These are phyloP conservation scores for Volutella citrinella DNA, from an alignment of 2,329 filamentous ascomycete genomes.

Conservation along the genomic window DNA sequence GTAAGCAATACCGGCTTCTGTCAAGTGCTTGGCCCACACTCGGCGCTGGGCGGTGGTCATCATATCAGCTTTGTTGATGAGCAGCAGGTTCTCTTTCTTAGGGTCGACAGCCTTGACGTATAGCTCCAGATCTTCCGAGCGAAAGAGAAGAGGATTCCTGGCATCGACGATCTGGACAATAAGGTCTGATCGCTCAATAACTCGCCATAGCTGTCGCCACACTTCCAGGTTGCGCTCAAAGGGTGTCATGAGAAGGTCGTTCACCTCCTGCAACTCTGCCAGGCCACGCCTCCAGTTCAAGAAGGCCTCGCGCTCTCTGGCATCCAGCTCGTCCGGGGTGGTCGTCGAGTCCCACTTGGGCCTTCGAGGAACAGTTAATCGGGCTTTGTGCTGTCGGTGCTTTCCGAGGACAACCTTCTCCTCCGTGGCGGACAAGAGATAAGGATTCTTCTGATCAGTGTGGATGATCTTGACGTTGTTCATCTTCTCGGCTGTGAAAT, in stretches of 20 bases:
- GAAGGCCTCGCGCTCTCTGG: constrained; percentile 74
- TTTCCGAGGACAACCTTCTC: constrained; percentile 76
- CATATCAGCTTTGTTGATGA: constrained; percentile 99
- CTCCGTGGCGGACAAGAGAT: constrained; percentile 79
- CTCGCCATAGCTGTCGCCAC: constrained; percentile 96
- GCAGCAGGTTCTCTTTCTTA: constrained; percentile 82
- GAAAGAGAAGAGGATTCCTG: constrained; percentile 87
- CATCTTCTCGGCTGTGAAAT: constrained; percentile 98
- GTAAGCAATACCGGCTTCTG: constrained; percentile 77
- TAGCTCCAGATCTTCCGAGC: constrained; percentile 86
- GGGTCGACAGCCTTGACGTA: constrained; percentile 93
- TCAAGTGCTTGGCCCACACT: constrained; percentile 84
- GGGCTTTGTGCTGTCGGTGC: constrained; percentile 74
- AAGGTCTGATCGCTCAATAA: constrained; percentile 93
- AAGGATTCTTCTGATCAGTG: constrained; percentile 92
- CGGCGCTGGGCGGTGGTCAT: constrained; percentile 83
- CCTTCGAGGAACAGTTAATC: constrained; percentile 84
- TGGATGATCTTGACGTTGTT: constrained; percentile 99
- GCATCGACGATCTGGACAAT: constrained; percentile 99
- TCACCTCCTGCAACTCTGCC: constrained; percentile 88
- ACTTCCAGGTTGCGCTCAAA: constrained; percentile 98
- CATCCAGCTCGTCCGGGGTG: constrained; percentile 78
- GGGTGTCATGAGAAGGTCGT: constrained; percentile 94
- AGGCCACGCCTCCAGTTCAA: constrained; percentile 86
- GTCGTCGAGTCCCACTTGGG: constrained; percentile 86